phyloP scores from a whole-genome alignment of 805 yeast species.

The Candida verbasci region DNA sequence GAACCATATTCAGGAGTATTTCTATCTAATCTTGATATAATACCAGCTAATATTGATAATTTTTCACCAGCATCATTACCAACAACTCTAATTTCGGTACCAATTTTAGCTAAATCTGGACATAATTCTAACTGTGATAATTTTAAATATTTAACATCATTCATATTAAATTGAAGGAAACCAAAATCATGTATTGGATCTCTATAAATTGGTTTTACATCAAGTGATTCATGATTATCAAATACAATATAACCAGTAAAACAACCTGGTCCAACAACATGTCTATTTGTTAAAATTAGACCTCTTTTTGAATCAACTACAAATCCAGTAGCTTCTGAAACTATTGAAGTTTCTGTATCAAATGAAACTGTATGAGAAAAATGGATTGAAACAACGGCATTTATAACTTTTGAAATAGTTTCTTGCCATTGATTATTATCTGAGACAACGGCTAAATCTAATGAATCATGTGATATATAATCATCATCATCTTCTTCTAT shows the following conservation, averaged over 20 bases:
- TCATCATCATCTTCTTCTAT: too few relatives aligned
- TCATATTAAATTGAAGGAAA: slow-evolving; percentile 73
- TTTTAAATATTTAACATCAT: slow-evolving; percentile 65
- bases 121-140: slow-evolving; percentile 60
- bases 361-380: slow-evolving; percentile 83
- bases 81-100: slow-evolving; percentile 88
- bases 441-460: slow-evolving; percentile 10
- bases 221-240: slow-evolving; percentile 92
- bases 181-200: slow-evolving; percentile 97
- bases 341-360: slow-evolving; percentile 78
- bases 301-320: slow-evolving; percentile 83
- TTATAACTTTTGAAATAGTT: slow-evolving; percentile 77
- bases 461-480: slow-evolving; percentile 13
- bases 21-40: slow-evolving; percentile 79
- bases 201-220: slow-evolving; percentile 78
- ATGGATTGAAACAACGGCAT: slow-evolving; percentile 83
- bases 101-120: slow-evolving; percentile 87
- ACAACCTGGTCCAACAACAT: slow-evolving; percentile 95
- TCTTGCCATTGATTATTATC: slow-evolving; percentile 56
- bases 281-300: slow-evolving; percentile 84
- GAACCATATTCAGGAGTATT: slow-evolving; percentile 94
- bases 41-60: slow-evolving; percentile 82
- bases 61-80: slow-evolving; percentile 98
- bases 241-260: slow-evolving; percentile 88
- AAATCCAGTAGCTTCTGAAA: slow-evolving; percentile 93